phyloP scores from a whole-genome alignment of 345 rosid genomes.

The Gossypium ekmanianum region DNA sequence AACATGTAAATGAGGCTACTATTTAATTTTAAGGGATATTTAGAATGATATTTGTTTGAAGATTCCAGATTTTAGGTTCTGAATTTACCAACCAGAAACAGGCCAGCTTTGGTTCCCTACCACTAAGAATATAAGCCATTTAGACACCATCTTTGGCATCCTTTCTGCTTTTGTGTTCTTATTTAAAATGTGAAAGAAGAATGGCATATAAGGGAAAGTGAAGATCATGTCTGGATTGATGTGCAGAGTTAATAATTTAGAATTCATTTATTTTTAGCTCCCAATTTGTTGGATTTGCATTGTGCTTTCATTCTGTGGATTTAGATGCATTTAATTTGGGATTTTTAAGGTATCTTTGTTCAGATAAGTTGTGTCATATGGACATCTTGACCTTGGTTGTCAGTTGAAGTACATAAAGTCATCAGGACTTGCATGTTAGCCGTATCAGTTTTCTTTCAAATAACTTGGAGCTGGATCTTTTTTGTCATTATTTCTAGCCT shows the following conservation, averaged over 20 bases:
- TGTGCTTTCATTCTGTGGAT: background rate
- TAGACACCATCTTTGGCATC: background rate
- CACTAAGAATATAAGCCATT: background rate
- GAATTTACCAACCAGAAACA: background rate
- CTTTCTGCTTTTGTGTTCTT: background rate
- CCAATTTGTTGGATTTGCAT: background rate
- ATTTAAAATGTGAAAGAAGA: constrained; percentile 6
- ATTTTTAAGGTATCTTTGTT: background rate
- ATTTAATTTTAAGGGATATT: background rate
- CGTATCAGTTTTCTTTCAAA: background rate
- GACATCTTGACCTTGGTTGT: constrained; percentile 3
- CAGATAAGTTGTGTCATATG: background rate
- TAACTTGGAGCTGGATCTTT: background rate
- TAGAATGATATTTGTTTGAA: background rate
- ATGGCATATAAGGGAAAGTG: background rate
- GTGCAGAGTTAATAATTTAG: background rate
- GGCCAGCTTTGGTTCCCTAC: background rate
- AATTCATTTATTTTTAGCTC: background rate
- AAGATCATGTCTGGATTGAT: background rate
- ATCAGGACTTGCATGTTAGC: background rate
- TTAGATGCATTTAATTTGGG: background rate
- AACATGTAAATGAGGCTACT: background rate
- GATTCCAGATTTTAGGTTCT: constrained; percentile 4
- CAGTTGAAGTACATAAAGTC: background rate
- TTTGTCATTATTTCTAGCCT: background rate